Base-by-base conservation (phyloP, 2,329 filamentous ascomycete genomes). In the Rhytidhysteron rufulum region DNA sequence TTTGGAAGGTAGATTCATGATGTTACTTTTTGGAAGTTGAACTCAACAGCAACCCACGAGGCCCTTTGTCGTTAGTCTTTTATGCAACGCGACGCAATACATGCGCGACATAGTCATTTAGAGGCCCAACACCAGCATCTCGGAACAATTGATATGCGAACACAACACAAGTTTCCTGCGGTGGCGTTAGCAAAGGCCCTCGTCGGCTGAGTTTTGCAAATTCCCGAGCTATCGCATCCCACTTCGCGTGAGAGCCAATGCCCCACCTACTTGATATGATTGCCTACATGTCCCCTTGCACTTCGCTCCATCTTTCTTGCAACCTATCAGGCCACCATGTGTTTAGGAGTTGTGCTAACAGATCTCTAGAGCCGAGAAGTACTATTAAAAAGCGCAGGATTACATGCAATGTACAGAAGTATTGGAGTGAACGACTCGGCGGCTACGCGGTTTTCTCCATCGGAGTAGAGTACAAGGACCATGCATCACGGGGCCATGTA, bases 1-100 rank as follows among this genome's bases (percentile, higher is more conserved):
- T 16, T n/a, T n/a, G n/a, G 27, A 27, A 24, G 19, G 37, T 17
- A 29, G 20, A 25, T 21, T 15, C 17, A 40, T 44, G 42, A 44
- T 37, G 42, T 18, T 31, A 40, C 29, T 35, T 10, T 22, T 38
- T 44, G 38, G 35, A 40, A 40, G 29, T 15, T 16, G 31, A 18
- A 15, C 17, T 18, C 16, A 32, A 18, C 24, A 27, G 31, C 7
- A 20, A 41, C 29, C 30, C 31, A 20, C 37, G 37, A 30, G 31
- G 20, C 32, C 17, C 7, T 18, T 32, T n/a, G 13, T 16, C 16
- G 13, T 8, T n/a, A 8, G 31, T 8, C 8, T 8, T 8, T 15
- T 7, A 32, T 32, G 7, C 8, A 15, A 32, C 31, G 16, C 31
- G 31, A 8, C 7, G 31, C 31, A 16, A 15, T 34, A 30, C 29